Percentiles rank a stretch among this genome's conserved stretches.
Evolutionary conservation across 2,329 filamentous ascomycete species (phyloP).

Genomic region (Diaporthe citrichinensis): DNA sequence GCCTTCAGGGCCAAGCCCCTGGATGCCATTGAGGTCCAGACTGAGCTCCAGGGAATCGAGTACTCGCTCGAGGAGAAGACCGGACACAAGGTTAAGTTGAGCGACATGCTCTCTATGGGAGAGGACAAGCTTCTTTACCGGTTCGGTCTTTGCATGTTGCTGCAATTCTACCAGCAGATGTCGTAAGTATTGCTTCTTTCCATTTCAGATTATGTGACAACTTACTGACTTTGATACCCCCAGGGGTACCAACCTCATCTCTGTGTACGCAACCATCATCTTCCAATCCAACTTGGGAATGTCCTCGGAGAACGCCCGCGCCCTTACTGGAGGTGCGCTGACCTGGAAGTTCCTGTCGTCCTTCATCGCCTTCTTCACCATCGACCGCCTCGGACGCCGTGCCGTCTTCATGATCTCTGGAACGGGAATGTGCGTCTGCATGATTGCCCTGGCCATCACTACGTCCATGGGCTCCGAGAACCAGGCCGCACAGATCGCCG

Average conservation of each 20-base stretch:
- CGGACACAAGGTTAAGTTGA: constrained; percentile 53
- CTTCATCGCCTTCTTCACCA: constrained; percentile 63
- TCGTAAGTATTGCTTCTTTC: constrained; percentile 42
- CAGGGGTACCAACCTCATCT: constrained; percentile 61
- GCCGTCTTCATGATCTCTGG: constrained; percentile 67
- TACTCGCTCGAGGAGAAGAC: constrained; percentile 50
- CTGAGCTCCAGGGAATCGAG: constrained; percentile 41
- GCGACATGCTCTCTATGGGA: constrained; percentile 63
- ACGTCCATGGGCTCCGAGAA: constrained; percentile 63
- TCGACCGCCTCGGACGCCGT: constrained; percentile 65
- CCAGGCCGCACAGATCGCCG: constrained; percentile 62
- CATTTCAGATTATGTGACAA: not conserved
- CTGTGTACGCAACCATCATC: constrained; percentile 59
- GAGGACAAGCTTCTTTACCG: constrained; percentile 66
- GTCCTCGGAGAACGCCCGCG: constrained; percentile 53
- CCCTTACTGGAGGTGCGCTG: constrained; percentile 63
- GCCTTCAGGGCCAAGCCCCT: constrained; percentile 41
- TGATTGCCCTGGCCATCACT: constrained; percentile 66
- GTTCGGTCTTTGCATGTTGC: constrained; percentile 62
- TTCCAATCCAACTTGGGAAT: constrained; percentile 59
- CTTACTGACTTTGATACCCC: not conserved
- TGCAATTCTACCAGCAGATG: constrained; percentile 67
- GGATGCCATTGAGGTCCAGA: constrained; percentile 40
- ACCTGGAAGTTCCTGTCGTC: constrained; percentile 70
- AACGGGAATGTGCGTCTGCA: constrained; percentile 66